These are phyloP conservation scores for Cornus florida DNA, from an alignment of 148 eudicot genomes.

Conservation along the genomic window DNA sequence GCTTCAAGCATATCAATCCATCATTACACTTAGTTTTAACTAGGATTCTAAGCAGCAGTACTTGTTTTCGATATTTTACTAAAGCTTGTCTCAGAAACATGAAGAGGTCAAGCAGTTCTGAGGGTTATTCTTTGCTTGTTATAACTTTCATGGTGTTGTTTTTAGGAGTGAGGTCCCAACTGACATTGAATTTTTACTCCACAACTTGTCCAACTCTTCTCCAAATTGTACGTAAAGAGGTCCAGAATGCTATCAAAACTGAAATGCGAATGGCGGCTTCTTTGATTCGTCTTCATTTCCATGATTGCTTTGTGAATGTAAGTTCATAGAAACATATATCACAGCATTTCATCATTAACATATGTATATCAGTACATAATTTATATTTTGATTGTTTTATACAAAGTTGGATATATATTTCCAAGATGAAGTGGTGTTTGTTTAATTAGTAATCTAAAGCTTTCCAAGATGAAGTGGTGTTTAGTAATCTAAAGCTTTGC, in stretches of 20 bases:
- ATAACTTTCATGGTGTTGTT: constrained; percentile 24
- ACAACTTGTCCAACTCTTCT: constrained; percentile 58
- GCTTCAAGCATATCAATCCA: not conserved
- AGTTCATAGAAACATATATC: constrained; percentile 15
- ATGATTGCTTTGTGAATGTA: constrained; percentile 87
- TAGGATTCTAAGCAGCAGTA: too few relatives aligned
- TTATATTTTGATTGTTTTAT: too few relatives aligned
- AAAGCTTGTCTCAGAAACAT: constrained; percentile 5
- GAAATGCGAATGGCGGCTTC: constrained; percentile 90
- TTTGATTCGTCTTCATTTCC: constrained; percentile 77
- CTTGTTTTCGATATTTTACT: too few relatives aligned
- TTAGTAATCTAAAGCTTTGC: too few relatives aligned
- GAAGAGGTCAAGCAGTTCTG: constrained; percentile 22
- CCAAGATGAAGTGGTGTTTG: too few relatives aligned
- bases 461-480: too few relatives aligned
- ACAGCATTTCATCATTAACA: not conserved
- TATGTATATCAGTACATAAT: not conserved
- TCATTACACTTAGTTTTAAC: too few relatives aligned
- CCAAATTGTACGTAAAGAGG: constrained; percentile 50
- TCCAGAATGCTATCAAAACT: constrained; percentile 49
- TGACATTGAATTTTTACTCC: constrained; percentile 57
- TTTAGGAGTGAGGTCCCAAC: constrained; percentile 41
- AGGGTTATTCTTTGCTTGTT: constrained; percentile 18
- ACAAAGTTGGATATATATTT: too few relatives aligned
- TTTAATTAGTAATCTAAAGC: too few relatives aligned